These are phyloP conservation scores for Pueraria montana DNA, from an alignment of 306 rosid species.

Conservation along the genomic window DNA sequence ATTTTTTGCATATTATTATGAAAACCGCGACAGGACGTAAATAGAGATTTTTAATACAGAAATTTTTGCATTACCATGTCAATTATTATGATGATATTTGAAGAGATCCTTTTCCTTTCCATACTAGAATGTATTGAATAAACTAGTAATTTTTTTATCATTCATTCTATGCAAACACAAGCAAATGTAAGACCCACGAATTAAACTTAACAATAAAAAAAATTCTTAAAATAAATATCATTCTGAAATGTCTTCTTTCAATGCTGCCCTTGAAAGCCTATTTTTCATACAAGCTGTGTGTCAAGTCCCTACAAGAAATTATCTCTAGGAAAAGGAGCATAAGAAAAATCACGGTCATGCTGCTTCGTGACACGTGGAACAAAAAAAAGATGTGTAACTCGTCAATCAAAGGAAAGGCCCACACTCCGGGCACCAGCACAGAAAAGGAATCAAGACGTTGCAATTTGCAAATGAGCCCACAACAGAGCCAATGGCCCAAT, in stretches of 20 bases:
- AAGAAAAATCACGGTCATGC: slow-evolving; percentile 22
- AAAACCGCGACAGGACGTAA: no score
- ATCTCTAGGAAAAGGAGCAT: background rate
- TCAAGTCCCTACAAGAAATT: background rate
- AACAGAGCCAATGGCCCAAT: slow-evolving; percentile 21
- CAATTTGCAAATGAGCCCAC: slow-evolving; percentile 35
- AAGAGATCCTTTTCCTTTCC: background rate
- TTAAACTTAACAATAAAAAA: background rate
- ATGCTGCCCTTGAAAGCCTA: background rate
- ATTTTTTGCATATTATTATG: no score
- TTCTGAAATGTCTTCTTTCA: background rate
- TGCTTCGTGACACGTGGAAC: background rate
- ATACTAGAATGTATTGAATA: background rate
- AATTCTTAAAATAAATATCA: background rate
- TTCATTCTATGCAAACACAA: background rate
- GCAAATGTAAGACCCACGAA: background rate
- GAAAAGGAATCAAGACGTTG: slow-evolving; percentile 28
- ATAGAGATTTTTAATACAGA: no score
- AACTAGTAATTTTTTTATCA: background rate
- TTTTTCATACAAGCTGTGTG: background rate
- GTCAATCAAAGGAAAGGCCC: slow-evolving; percentile 7
- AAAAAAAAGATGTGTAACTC: background rate
- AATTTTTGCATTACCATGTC: background rate
- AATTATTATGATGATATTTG: background rate
- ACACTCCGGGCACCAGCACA: background rate